phyloP scores from a whole-genome alignment of 2,329 filamentous ascomycete species.

The Xylogone sp. region DNA sequence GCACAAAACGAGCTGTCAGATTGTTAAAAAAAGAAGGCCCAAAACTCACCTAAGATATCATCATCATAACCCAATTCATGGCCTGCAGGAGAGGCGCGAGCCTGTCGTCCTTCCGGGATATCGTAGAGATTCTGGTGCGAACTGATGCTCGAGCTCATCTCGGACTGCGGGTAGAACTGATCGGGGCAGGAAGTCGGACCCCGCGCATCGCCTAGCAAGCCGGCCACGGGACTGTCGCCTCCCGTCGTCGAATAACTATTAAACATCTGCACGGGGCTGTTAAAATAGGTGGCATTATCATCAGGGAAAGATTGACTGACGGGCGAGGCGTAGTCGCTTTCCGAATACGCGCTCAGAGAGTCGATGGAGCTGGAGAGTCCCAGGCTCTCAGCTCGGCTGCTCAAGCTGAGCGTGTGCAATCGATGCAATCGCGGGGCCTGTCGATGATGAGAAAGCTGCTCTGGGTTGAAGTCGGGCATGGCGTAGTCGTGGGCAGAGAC shows the following conservation, averaged over 20 bases:
- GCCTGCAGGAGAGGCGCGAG: slow-evolving; percentile 21
- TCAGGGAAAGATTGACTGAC: slow-evolving; percentile 50
- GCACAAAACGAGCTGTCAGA: neutral
- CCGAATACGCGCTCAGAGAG: slow-evolving; percentile 47
- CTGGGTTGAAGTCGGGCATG: slow-evolving; percentile 20
- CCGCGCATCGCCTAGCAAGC: slow-evolving; percentile 52
- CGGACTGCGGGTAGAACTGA: slow-evolving; percentile 56
- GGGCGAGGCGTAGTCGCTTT: slow-evolving; percentile 56
- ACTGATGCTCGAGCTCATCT: slow-evolving; percentile 56
- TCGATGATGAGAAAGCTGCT: slow-evolving; percentile 21
- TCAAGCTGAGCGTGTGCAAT: slow-evolving; percentile 41
- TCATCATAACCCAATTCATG: slow-evolving; percentile 32
- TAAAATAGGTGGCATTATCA: slow-evolving; percentile 53
- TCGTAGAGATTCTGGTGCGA: slow-evolving; percentile 58
- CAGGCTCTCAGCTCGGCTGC: slow-evolving; percentile 23
- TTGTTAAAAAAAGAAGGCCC: neutral
- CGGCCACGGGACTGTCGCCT: slow-evolving; percentile 50
- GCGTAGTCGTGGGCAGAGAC: slow-evolving; percentile 20
- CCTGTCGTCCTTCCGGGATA: slow-evolving; percentile 23
- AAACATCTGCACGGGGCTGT: slow-evolving; percentile 54
- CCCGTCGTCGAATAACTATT: slow-evolving; percentile 48
- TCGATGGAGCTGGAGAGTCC: slow-evolving; percentile 34
- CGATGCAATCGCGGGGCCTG: slow-evolving; percentile 48
- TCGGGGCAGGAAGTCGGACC: slow-evolving; percentile 59
- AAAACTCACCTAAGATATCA: slow-evolving; percentile 32